phyloP scores from a whole-genome alignment of 306 rosid genomes.

The Crataegus laevigata region DNA sequence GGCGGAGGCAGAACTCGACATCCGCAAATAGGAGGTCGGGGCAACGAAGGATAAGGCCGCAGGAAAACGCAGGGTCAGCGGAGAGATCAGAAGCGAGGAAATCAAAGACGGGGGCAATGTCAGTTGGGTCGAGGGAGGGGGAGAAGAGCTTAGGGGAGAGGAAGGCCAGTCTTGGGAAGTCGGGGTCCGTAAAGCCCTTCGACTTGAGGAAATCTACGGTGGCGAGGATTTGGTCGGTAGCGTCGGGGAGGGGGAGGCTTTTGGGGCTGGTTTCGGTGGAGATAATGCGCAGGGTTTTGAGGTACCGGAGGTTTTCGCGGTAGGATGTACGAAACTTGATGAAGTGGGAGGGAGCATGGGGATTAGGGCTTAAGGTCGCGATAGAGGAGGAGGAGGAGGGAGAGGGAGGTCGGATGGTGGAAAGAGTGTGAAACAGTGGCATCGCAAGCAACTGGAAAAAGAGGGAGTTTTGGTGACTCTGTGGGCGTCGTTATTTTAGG shows the following conservation, averaged over 20 bases:
- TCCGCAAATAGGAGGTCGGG: slow-evolving; percentile 59
- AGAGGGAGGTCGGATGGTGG: slow-evolving; percentile 8
- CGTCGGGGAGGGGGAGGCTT: slow-evolving; percentile 50
- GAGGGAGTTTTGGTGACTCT: background rate
- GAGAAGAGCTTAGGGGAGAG: slow-evolving; percentile 56
- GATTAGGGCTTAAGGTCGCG: background rate
- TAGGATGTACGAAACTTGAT: slow-evolving; percentile 65
- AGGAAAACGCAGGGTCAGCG: slow-evolving; percentile 32
- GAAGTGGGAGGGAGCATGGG: slow-evolving; percentile 20
- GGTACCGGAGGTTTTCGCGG: slow-evolving; percentile 72
- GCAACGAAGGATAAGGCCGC: slow-evolving; percentile 55
- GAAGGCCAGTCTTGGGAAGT: slow-evolving; percentile 53
- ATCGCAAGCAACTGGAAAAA: background rate
- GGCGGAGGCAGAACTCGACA: slow-evolving; percentile 58
- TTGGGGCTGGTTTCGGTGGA: slow-evolving; percentile 36
- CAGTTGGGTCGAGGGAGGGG: slow-evolving; percentile 29
- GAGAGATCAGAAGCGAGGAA: slow-evolving; percentile 43
- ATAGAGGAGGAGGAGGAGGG: slow-evolving; percentile 11
- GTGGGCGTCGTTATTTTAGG: background rate
- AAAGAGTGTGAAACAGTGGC: background rate
- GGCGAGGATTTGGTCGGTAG: slow-evolving; percentile 41
- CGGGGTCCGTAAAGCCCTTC: slow-evolving; percentile 64
- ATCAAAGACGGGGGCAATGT: slow-evolving; percentile 42
- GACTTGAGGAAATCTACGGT: slow-evolving; percentile 63
- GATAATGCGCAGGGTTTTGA: slow-evolving; percentile 50